Percentiles rank a stretch among this genome's conserved stretches.
Conservation (phyloP, 768 basidiomycete species). For the Russula vinacea region DNA sequence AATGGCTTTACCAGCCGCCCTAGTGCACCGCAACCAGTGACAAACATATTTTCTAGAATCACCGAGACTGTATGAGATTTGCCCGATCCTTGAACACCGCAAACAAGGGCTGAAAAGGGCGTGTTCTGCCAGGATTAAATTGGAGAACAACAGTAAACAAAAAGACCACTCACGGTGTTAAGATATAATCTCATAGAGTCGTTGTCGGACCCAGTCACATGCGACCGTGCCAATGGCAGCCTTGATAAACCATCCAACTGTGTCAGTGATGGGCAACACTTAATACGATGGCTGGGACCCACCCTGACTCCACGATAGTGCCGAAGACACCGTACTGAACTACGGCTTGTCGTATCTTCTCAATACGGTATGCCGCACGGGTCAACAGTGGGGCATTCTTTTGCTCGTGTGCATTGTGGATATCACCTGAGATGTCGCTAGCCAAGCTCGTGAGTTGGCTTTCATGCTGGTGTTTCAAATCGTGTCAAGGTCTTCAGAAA, state of each 20-base stretch:
- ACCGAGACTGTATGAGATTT: constrained; percentile 72
- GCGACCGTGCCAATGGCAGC: background rate
- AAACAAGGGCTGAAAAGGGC: constrained; percentile 71
- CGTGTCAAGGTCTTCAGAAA: background rate
- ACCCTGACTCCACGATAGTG: constrained; percentile 25
- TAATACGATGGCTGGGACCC: background rate
- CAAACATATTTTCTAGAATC: constrained; percentile 66
- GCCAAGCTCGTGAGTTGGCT: constrained; percentile 16
- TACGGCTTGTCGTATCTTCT: constrained; percentile 31
- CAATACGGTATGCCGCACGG: constrained; percentile 32
- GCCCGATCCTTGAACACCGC: constrained; percentile 74
- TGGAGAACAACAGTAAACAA: background rate
- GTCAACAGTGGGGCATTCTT: constrained; percentile 36
- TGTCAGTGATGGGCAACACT: background rate
- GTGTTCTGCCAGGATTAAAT: constrained; percentile 49
- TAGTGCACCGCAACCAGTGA: constrained; percentile 47
- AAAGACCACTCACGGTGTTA: constrained; percentile 51
- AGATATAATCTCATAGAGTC: constrained; percentile 51
- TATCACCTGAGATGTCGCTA: background rate
- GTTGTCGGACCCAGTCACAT: background rate
- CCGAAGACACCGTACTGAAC: constrained; percentile 67
- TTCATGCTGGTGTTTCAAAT: constrained; percentile 7
- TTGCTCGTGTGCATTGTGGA: constrained; percentile 31
- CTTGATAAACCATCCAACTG: background rate
- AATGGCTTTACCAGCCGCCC: constrained; percentile 55